These are phyloP conservation scores for Flaveria ramosissima DNA, from an alignment of 129 eudicot genomes.

Conservation along the genomic window DNA sequence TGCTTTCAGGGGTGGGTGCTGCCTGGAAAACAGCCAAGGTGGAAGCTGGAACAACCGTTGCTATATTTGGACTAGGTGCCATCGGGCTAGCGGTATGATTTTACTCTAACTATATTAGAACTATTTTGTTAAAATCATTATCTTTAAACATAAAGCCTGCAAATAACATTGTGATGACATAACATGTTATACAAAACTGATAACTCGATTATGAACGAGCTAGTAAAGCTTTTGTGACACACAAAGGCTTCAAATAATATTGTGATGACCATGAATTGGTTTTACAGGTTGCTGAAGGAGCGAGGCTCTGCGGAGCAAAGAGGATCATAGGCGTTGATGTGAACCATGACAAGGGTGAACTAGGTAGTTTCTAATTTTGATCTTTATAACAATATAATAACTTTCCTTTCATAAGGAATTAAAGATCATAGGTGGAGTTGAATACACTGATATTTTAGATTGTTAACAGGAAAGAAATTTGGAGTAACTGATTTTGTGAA, in stretches of 20 bases:
- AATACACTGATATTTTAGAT: background rate
- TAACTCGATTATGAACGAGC: background rate
- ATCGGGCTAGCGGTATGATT: slow-evolving; percentile 81
- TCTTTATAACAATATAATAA: background rate
- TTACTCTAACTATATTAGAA: background rate
- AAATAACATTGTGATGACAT: background rate
- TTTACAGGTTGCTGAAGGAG: slow-evolving; percentile 88
- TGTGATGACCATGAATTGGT: background rate
- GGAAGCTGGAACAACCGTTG: slow-evolving; percentile 82
- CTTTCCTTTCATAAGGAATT: background rate
- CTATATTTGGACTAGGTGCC: slow-evolving; percentile 80
- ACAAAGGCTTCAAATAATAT: no score
- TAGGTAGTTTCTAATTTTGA: slow-evolving; percentile 38
- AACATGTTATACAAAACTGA: background rate
- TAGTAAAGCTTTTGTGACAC: background rate
- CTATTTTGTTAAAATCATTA: background rate
- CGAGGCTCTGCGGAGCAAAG: slow-evolving; percentile 78
- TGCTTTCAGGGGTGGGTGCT: slow-evolving; percentile 84
- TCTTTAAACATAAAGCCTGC: background rate
- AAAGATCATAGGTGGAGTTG: slow-evolving; percentile 9
- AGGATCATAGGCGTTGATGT: slow-evolving; percentile 82
- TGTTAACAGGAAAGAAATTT: slow-evolving; percentile 59
- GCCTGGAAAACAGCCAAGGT: slow-evolving; percentile 86
- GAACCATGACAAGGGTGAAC: slow-evolving; percentile 66
- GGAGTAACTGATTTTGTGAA: slow-evolving; percentile 92